Percentiles rank a stretch among this genome's conserved stretches.
Conservation (phyloP, 2,329 filamentous ascomycete species). For the Arthroderma uncinatum region DNA sequence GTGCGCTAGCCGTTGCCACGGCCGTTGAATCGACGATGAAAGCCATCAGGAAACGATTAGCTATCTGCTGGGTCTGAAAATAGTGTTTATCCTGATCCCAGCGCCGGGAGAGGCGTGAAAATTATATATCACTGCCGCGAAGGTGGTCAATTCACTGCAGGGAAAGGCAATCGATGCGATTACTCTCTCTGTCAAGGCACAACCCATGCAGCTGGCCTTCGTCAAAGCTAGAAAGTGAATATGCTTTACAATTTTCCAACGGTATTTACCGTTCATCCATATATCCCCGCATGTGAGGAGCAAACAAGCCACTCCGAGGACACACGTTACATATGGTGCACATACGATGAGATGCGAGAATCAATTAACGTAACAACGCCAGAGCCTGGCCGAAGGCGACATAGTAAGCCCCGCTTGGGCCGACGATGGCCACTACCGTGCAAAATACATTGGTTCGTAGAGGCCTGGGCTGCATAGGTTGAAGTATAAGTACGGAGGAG, state of each 20-base stretch:
- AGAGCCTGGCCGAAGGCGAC: too few relatives aligned
- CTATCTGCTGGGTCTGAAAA: too few relatives aligned
- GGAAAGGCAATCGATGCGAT: too few relatives aligned
- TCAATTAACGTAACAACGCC: too few relatives aligned
- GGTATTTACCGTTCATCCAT: background rate
- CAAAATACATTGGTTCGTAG: background rate
- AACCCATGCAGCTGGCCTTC: background rate
- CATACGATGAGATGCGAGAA: too few relatives aligned
- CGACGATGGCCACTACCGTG: background rate
- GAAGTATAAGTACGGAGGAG: background rate
- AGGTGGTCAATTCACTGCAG: too few relatives aligned
- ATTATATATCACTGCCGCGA: too few relatives aligned
- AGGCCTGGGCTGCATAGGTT: background rate
- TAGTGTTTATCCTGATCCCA: background rate
- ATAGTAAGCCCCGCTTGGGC: background rate
- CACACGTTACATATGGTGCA: too few relatives aligned
- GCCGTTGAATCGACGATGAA: background rate
- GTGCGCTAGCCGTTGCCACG: background rate
- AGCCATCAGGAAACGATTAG: background rate
- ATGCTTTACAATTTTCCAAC: background rate
- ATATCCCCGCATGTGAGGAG: background rate
- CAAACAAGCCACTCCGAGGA: background rate
- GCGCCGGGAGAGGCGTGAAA: background rate
- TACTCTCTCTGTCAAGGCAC: too few relatives aligned
- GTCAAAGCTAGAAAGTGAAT: background rate